Evolutionary conservation across 768 basidiomycete species (phyloP).

Genomic region (Xerocomus spinulosus): DNA sequence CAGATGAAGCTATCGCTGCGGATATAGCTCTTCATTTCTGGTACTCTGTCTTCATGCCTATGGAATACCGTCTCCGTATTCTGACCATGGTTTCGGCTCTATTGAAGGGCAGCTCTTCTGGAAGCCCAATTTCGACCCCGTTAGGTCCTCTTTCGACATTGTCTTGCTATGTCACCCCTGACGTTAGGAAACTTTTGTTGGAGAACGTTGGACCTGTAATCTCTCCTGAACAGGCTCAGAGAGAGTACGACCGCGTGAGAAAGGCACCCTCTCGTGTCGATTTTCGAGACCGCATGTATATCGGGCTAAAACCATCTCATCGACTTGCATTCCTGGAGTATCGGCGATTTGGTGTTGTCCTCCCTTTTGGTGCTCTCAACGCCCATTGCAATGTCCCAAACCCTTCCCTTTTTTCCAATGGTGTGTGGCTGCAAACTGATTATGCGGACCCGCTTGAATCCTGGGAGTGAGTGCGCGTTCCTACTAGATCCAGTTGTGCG

Average conservation of each 20-base stretch:
- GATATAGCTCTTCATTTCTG: constrained; percentile 47
- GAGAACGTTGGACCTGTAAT: constrained; percentile 14
- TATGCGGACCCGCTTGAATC: constrained; percentile 43
- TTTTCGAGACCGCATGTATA: constrained; percentile 39
- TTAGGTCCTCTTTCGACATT: constrained; percentile 15
- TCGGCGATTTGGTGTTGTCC: constrained; percentile 39
- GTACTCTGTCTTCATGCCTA: constrained; percentile 43
- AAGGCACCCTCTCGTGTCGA: constrained; percentile 37
- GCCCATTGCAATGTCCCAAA: constrained; percentile 41
- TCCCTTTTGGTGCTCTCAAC: constrained; percentile 44
- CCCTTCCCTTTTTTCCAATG: constrained; percentile 43
- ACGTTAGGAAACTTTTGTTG: constrained; percentile 10
- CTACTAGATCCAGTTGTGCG: neutral
- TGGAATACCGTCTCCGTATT: constrained; percentile 26
- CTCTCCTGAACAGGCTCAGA: constrained; percentile 23
- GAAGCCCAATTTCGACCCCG: constrained; percentile 3
- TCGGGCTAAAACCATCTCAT: constrained; percentile 40
- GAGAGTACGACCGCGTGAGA: constrained; percentile 32
- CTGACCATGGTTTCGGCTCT: constrained; percentile 17
- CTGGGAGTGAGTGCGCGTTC: constrained; percentile 40
- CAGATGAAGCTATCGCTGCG: constrained; percentile 32
- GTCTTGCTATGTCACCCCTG: constrained; percentile 10
- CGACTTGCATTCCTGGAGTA: constrained; percentile 40
- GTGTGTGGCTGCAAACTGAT: constrained; percentile 42
- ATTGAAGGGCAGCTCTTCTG: constrained; percentile 4